Percentiles rank a stretch among this genome's conserved stretches.
Conservation (phyloP, 768 basidiomycete genomes). For the Podaxis rugospora region DNA sequence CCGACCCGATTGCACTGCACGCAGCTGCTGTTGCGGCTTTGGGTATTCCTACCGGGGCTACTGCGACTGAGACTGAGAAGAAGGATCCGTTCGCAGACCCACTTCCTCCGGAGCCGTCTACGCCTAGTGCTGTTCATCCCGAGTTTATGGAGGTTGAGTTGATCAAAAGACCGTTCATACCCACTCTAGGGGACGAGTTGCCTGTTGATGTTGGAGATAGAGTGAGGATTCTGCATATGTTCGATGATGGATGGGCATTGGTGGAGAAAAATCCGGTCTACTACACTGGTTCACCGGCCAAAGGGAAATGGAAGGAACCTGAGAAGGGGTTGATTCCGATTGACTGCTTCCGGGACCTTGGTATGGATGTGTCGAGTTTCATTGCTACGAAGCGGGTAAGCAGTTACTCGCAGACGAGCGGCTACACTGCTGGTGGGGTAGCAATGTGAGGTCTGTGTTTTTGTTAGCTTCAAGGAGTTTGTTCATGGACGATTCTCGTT, state of each 20-base stretch:
- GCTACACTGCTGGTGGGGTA: not conserved
- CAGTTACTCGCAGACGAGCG: slow-evolving; percentile 2
- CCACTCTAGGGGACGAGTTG: slow-evolving; percentile 58
- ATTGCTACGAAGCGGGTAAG: slow-evolving; percentile 11
- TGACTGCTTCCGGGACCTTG: slow-evolving; percentile 50
- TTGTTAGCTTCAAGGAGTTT: not conserved
- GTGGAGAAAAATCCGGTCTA: slow-evolving; percentile 39
- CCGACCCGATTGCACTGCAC: slow-evolving; percentile 10
- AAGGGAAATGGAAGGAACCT: slow-evolving; percentile 22
- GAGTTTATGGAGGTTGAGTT: slow-evolving; percentile 39
- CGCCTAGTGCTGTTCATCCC: slow-evolving; percentile 11
- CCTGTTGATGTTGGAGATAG: slow-evolving; percentile 43
- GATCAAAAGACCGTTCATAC: slow-evolving; percentile 52
- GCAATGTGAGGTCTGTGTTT: not conserved
- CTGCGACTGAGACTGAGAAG: slow-evolving; percentile 1
- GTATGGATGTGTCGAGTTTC: slow-evolving; percentile 8
- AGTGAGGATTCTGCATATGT: slow-evolving; percentile 49
- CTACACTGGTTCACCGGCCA: slow-evolving; percentile 12
- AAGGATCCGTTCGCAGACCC: slow-evolving; percentile 22
- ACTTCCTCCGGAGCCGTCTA: slow-evolving; percentile 4
- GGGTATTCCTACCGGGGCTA: not conserved
- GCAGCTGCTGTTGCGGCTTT: slow-evolving; percentile 21
- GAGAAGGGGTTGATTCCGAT: slow-evolving; percentile 57
- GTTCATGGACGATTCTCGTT: not conserved
- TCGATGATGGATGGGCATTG: slow-evolving; percentile 70